Evolutionary conservation across 2,329 filamentous ascomycete species (phyloP).

Genomic region (Huntiella abstrusa): DNA sequence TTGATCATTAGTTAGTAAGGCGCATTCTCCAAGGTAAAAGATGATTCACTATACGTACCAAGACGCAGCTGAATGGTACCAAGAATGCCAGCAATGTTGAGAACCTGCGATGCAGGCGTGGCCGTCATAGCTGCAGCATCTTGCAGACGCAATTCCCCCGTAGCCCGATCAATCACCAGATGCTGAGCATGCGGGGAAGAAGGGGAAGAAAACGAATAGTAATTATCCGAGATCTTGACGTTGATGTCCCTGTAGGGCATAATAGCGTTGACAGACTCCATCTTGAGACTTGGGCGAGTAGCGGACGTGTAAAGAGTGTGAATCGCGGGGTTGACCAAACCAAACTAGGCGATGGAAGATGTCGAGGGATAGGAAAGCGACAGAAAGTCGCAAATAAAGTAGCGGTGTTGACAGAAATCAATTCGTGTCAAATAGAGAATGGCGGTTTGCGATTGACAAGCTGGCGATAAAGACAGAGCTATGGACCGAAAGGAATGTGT

Average conservation of each 20-base stretch:
- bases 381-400: too few species aligned
- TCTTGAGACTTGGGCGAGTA: too few species aligned
- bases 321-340: too few species aligned
- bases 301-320: too few species aligned
- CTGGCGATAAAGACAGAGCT: too few species aligned
- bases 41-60: slow-evolving; percentile 33
- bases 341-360: too few species aligned
- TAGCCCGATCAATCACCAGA: slow-evolving; percentile 76
- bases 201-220: slow-evolving; percentile 92
- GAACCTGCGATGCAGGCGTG: slow-evolving; percentile 55
- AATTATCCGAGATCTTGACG: slow-evolving; percentile 73
- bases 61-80: slow-evolving; percentile 86
- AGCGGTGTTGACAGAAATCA: too few species aligned
- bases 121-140: slow-evolving; percentile 58
- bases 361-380: too few species aligned
- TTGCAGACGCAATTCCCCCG: slow-evolving; percentile 71
- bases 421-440: too few species aligned
- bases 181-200: slow-evolving; percentile 79
- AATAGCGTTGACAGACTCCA: too few species aligned
- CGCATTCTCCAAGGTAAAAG: background rate
- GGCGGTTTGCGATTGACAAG: too few species aligned
- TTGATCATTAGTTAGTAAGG: background rate
- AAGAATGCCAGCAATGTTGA: slow-evolving; percentile 85
- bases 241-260: slow-evolving; percentile 91
- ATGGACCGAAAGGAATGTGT: too few species aligned